Percentiles rank a stretch among this genome's conserved stretches.
Conservation (phyloP, 1,284 basidiomycete genomes). For the Irpex sp. region DNA sequence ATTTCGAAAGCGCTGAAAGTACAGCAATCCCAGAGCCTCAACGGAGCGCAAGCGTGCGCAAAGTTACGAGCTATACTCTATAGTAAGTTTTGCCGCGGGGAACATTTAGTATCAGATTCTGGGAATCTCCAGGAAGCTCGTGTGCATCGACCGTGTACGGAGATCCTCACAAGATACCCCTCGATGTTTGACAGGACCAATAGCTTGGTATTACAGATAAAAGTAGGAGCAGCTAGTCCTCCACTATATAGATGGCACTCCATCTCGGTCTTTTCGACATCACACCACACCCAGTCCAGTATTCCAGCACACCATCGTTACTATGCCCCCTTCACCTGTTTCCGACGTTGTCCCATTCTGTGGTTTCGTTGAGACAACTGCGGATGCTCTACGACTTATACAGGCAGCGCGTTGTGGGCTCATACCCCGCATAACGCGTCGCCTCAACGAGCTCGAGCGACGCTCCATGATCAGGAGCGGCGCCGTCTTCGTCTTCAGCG, state of each 20-base stretch:
- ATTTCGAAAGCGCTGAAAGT: neutral
- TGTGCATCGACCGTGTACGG: neutral
- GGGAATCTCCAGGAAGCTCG: conserved; percentile 8
- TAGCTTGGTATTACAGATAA: neutral
- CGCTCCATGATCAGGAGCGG: conserved; percentile 73
- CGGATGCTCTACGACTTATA: conserved; percentile 75
- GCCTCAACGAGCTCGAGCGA: conserved; percentile 74
- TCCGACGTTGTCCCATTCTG: conserved; percentile 46
- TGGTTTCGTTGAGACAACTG: conserved; percentile 73
- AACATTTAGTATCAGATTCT: neutral
- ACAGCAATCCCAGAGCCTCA: neutral
- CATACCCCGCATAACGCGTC: conserved; percentile 72
- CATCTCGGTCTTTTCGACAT: neutral
- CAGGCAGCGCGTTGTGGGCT: conserved; percentile 71
- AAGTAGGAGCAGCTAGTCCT: neutral
- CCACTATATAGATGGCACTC: neutral
- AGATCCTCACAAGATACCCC: conserved; percentile 10
- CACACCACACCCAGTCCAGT: conserved; percentile 3
- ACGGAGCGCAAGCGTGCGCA: conserved; percentile 15
- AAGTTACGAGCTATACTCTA: conserved; percentile 8
- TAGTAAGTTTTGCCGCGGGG: conserved; percentile 1
- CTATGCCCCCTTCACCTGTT: conserved; percentile 9
- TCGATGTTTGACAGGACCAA: conserved; percentile 7
- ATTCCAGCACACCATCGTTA: conserved; percentile 1
- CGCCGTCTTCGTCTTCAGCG: conserved; percentile 80